These are phyloP conservation scores for Xylaria hypoxylon DNA, from an alignment of 2,329 filamentous ascomycete genomes.

Conservation along the genomic window DNA sequence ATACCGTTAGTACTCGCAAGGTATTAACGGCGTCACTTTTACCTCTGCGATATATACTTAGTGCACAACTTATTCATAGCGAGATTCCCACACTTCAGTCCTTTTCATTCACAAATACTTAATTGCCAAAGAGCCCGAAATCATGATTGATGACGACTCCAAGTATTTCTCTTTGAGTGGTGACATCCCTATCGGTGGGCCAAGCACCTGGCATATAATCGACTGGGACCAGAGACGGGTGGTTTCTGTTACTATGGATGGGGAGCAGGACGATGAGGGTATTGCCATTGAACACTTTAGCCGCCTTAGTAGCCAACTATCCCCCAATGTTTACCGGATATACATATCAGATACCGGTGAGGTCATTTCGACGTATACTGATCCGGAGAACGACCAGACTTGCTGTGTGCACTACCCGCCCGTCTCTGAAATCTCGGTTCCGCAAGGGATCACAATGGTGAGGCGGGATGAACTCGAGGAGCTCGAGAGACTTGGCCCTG, in stretches of 20 bases:
- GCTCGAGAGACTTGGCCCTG: slow-evolving; percentile 47
- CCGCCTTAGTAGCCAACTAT: slow-evolving; percentile 34
- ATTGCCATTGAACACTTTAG: slow-evolving; percentile 45
- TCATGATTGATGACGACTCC: slow-evolving; percentile 36
- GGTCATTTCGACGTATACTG: slow-evolving; percentile 42
- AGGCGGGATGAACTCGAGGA: slow-evolving; percentile 47
- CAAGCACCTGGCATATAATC: slow-evolving; percentile 47
- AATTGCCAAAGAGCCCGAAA: slow-evolving; percentile 4
- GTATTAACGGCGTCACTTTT: no score
- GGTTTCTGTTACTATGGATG: slow-evolving; percentile 49
- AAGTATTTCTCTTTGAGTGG: slow-evolving; percentile 37
- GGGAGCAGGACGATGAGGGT: slow-evolving; percentile 46
- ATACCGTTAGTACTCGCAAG: no score
- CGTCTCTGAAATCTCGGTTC: slow-evolving; percentile 37
- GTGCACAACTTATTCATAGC: no score
- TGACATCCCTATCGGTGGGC: slow-evolving; percentile 39
- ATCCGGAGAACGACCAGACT: slow-evolving; percentile 48
- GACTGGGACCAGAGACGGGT: slow-evolving; percentile 49
- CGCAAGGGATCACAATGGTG: slow-evolving; percentile 39
- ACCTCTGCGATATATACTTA: no score
- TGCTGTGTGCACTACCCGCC: slow-evolving; percentile 45
- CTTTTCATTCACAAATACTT: not conserved
- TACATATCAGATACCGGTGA: slow-evolving; percentile 43
- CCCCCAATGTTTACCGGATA: slow-evolving; percentile 40
- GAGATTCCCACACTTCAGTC: not conserved